These are phyloP conservation scores for Mucor racemosus DNA, from an alignment of 371 early-diverging fungal genomes.

Conservation along the genomic window DNA sequence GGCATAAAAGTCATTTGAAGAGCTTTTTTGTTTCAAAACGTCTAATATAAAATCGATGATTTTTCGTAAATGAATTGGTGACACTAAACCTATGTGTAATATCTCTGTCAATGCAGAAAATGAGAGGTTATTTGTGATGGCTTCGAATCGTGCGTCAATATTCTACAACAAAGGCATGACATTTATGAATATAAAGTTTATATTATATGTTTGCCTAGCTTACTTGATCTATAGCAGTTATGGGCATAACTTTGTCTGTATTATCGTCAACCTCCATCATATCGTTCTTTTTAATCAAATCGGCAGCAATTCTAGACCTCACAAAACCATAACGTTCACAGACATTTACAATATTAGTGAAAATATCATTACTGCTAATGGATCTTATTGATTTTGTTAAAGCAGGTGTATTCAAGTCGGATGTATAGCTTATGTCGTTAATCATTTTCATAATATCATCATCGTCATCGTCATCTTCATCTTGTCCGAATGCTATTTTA, in stretches of 20 bases:
- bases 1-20: constrained; percentile 27
- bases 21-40: constrained; percentile 35
- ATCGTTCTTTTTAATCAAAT: constrained; percentile 29
- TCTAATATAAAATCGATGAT: constrained; percentile 43
- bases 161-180: constrained; percentile 25
- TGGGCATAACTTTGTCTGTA: neutral
- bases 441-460: constrained; percentile 52
- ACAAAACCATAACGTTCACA: constrained; percentile 43
- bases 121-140: constrained; percentile 26
- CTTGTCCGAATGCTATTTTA: constrained; percentile 26
- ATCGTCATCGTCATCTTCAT: constrained; percentile 33
- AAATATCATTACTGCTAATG: constrained; percentile 39
- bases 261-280: constrained; percentile 29
- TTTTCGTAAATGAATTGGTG: constrained; percentile 36
- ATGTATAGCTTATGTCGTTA: constrained; percentile 35
- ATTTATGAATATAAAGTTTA: too few species aligned
- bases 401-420: constrained; percentile 34
- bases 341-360: constrained; percentile 41
- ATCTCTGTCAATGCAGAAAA: constrained; percentile 31
- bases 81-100: constrained; percentile 46
- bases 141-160: constrained; percentile 37
- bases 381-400: constrained; percentile 39
- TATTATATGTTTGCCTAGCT: neutral
- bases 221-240: constrained; percentile 24
- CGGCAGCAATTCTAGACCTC: constrained; percentile 26